Conservation (phyloP, 2,329 filamentous ascomycete species). For the Trichoderma polysporum region DNA sequence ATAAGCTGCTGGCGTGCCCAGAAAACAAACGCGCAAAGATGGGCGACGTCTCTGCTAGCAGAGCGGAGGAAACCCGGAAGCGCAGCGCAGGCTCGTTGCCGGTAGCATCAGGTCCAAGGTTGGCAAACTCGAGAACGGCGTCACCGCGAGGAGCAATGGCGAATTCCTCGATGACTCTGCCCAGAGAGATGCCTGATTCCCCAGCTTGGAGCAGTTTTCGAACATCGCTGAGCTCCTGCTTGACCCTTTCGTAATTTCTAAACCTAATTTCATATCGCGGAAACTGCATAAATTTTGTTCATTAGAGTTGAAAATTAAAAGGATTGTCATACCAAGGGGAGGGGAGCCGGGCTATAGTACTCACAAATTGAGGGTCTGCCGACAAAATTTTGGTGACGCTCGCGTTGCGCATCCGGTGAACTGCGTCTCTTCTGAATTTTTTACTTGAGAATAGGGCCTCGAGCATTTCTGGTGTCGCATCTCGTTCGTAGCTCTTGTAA, state of each 20-base stretch:
- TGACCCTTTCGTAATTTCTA: slow-evolving; percentile 46
- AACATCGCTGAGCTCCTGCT: slow-evolving; percentile 42
- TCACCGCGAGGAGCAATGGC: slow-evolving; percentile 48
- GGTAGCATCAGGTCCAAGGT: slow-evolving; percentile 36
- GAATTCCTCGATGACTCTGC: slow-evolving; percentile 42
- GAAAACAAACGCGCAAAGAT: slow-evolving; percentile 52
- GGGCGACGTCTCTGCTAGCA: slow-evolving; percentile 52
- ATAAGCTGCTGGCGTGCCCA: slow-evolving; percentile 31
- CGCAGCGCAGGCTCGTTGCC: slow-evolving; percentile 42
- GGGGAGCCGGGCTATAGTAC: slow-evolving; percentile 25
- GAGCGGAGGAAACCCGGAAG: slow-evolving; percentile 52
- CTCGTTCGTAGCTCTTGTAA: slow-evolving; percentile 47
- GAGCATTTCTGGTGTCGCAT: slow-evolving; percentile 44
- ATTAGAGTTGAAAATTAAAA: background rate
- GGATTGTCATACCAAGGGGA: background rate
- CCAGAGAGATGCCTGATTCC: slow-evolving; percentile 43
- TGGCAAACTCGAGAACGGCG: slow-evolving; percentile 53
- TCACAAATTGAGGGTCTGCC: slow-evolving; percentile 45
- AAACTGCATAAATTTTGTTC: slow-evolving; percentile 32
- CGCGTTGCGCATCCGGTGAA: slow-evolving; percentile 47
- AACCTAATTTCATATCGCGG: slow-evolving; percentile 49
- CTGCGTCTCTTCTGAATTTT: slow-evolving; percentile 42
- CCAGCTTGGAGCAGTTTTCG: slow-evolving; percentile 42
- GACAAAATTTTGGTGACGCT: slow-evolving; percentile 45
- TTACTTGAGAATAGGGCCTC: slow-evolving; percentile 45